Evolutionary conservation across 768 basidiomycete genomes (phyloP).

Genomic region (Gyrodon lividus): DNA sequence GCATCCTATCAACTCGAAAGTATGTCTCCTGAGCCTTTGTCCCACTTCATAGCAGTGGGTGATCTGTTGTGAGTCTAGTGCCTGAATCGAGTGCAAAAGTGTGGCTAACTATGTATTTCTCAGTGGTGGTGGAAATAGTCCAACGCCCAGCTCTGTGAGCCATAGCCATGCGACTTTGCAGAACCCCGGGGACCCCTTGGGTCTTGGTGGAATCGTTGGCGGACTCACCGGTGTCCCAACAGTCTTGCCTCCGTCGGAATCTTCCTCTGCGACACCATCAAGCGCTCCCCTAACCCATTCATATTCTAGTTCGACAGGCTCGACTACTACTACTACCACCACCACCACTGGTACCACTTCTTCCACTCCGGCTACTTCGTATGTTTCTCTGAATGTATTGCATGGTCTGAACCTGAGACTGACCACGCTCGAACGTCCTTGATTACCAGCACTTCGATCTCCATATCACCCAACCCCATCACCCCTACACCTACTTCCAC

Average conservation of each 20-base stretch:
- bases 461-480: slow-evolving; percentile 9
- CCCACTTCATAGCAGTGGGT: slow-evolving; percentile 9
- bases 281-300: slow-evolving; percentile 21
- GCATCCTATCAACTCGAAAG: neutral
- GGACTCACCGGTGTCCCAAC: slow-evolving; percentile 18
- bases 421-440: slow-evolving; percentile 12
- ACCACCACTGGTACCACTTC: neutral
- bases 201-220: slow-evolving; percentile 10
- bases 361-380: slow-evolving; percentile 19
- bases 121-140: slow-evolving; percentile 8
- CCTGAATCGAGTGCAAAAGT: neutral
- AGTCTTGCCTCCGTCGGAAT: slow-evolving; percentile 14
- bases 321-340: slow-evolving; percentile 15
- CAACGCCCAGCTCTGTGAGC: slow-evolving; percentile 1
- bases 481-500: slow-evolving; percentile 12
- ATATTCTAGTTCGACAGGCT: slow-evolving; percentile 26
- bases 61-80: slow-evolving; percentile 24
- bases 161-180: neutral
- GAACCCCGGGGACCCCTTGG: neutral
- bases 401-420: neutral
- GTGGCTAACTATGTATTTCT: neutral
- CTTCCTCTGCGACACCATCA: slow-evolving; percentile 14
- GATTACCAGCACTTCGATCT: slow-evolving; percentile 12
- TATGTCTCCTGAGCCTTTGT: neutral
- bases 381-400: slow-evolving; percentile 5